Percentiles rank a stretch among this genome's conserved stretches.
Conservation (phyloP, 2,329 filamentous ascomycete genomes). For the Fusarium sp. region DNA sequence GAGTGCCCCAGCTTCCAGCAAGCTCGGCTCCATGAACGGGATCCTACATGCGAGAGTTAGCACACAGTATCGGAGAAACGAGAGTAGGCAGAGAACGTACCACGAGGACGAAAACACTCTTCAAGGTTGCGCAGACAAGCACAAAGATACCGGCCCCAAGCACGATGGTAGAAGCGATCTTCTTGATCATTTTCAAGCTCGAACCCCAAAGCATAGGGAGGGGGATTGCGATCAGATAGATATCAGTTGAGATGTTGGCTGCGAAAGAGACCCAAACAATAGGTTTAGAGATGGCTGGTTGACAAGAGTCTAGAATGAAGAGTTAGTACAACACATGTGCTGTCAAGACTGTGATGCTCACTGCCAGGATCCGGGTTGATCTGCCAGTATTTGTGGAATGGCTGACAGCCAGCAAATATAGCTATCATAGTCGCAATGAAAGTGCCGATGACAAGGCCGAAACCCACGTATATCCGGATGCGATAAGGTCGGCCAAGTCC, state of each 20-base stretch:
- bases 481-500: conserved; percentile 51
- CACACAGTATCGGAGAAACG: fast-evolving
- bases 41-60: conserved; percentile 39
- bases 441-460: conserved; percentile 56
- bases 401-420: conserved; percentile 60
- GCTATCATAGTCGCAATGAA: conserved; percentile 60
- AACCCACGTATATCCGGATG: conserved; percentile 59
- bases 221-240: conserved; percentile 66
- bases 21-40: conserved; percentile 50
- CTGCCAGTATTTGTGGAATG: conserved; percentile 65
- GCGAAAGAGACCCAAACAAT: conserved; percentile 60
- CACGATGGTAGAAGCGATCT: conserved; percentile 49
- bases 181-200: conserved; percentile 47
- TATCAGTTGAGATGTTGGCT: conserved; percentile 63
- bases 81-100: conserved; percentile 31
- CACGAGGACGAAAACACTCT: conserved; percentile 49
- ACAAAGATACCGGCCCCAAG: conserved; percentile 54
- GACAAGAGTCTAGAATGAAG: conserved; percentile 51
- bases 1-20: conserved; percentile 51
- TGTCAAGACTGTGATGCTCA: conserved; percentile 43
- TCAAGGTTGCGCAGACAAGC: conserved; percentile 49
- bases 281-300: conserved; percentile 58
- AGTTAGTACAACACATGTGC: neutral
- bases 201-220: conserved; percentile 58
- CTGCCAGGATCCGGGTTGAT: conserved; percentile 66